A percentile compares a stretch with the other conserved stretches of the same genome.
These are phyloP conservation scores for Colletotrichum costaricense DNA, from an alignment of 2,329 filamentous ascomycete species.

Conservation along the genomic window DNA sequence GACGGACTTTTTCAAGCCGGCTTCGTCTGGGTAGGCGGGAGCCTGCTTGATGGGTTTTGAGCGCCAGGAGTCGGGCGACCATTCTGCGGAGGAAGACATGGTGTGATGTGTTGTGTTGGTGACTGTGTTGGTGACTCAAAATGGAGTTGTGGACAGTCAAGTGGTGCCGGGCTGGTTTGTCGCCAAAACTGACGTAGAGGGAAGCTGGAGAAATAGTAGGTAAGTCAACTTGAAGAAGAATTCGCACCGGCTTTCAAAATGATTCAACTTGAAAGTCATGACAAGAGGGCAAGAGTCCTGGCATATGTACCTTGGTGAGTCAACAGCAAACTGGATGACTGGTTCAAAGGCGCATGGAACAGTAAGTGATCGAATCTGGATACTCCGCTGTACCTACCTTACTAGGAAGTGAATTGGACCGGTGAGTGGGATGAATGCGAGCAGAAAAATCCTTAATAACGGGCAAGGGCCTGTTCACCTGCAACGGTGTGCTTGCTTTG, in stretches of 20 bases:
- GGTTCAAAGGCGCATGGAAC: constrained; percentile 6
- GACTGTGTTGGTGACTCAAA: neutral
- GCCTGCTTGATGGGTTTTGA: constrained; percentile 83
- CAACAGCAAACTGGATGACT: constrained; percentile 11
- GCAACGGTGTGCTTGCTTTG: constrained; percentile 4
- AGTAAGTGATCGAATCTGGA: constrained; percentile 28
- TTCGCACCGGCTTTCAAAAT: neutral
- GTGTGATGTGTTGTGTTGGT: neutral
- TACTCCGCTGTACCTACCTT: neutral
- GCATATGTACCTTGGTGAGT: constrained; percentile 13
- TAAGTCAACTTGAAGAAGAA: neutral
- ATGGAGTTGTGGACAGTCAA: neutral
- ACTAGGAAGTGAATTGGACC: neutral
- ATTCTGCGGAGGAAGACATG: constrained; percentile 44
- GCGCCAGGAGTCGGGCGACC: constrained; percentile 78
- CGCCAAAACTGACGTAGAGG: neutral
- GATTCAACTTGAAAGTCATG: neutral
- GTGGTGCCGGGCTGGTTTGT: neutral
- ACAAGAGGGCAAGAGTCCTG: neutral
- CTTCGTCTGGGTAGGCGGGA: constrained; percentile 74
- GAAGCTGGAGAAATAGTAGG: neutral
- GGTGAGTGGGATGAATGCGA: constrained; percentile 31
- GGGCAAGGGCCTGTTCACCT: constrained; percentile 6
- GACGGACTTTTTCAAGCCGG: constrained; percentile 68
- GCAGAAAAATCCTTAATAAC: constrained; percentile 16